These are phyloP conservation scores for Pichia terricola DNA, from an alignment of 1,139 yeast genomes.

Conservation along the genomic window DNA sequence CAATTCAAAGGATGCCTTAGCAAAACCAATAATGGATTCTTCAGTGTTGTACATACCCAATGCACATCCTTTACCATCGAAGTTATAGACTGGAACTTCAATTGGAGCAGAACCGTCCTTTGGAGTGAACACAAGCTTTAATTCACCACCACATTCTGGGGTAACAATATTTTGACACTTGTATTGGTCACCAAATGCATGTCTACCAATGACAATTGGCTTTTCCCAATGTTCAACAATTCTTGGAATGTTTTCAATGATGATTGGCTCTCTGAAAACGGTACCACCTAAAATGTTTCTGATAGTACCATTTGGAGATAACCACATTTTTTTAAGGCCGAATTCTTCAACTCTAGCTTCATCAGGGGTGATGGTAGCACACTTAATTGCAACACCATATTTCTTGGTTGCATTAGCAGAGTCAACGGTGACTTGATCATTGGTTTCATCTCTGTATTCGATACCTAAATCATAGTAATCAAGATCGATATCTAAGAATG, in stretches of 20 bases:
- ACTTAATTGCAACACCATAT: slow-evolving; percentile 74
- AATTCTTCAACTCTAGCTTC: slow-evolving; percentile 74
- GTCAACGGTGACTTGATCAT: slow-evolving; percentile 64
- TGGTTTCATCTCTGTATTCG: slow-evolving; percentile 59
- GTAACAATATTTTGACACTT: slow-evolving; percentile 69
- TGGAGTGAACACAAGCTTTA: slow-evolving; percentile 59
- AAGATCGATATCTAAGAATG: slow-evolving; percentile 63
- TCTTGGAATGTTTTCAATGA: slow-evolving; percentile 61
- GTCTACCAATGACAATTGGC: slow-evolving; percentile 80
- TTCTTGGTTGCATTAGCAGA: slow-evolving; percentile 69
- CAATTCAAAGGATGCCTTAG: slow-evolving; percentile 68
- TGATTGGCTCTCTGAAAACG: slow-evolving; percentile 76
- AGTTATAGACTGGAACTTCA: slow-evolving; percentile 45
- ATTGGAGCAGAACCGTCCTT: slow-evolving; percentile 46
- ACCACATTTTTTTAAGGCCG: slow-evolving; percentile 72
- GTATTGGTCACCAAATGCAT: slow-evolving; percentile 79
- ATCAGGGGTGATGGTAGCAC: slow-evolving; percentile 84
- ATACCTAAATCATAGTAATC: slow-evolving; percentile 71
- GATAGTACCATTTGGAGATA: slow-evolving; percentile 78
- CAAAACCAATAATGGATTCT: slow-evolving; percentile 69
- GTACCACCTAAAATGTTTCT: slow-evolving; percentile 78
- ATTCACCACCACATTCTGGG: slow-evolving; percentile 63
- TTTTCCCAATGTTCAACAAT: slow-evolving; percentile 71
- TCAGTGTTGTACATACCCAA: slow-evolving; percentile 79
- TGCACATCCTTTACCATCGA: slow-evolving; percentile 61